Evolutionary conservation across 352 stramenopile species (phyloP), one percentile per base, ranked within the genome.

Genomic region (Phytopythium oedochilum): DNA sequence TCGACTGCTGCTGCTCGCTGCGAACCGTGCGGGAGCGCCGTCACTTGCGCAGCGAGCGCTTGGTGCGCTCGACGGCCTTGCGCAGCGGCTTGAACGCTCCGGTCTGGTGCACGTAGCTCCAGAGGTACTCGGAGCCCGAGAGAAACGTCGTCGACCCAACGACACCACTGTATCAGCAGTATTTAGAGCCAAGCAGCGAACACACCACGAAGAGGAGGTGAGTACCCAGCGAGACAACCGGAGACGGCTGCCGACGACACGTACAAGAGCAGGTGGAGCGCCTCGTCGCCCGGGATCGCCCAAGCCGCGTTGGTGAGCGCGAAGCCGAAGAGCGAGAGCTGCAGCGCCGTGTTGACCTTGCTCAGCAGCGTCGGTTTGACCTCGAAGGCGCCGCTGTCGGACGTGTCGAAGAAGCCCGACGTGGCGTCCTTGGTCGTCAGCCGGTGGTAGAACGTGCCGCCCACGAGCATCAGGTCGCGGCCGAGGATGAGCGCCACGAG

Each of bases 291-390:
- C 3, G 81, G 81, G 43, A 93, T 65, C 35, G 86, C 73, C 77
- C 77, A 90, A 10, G 80, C 79, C 12, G 75, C 80, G 57, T 93
- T 88, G 36, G 78, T 87, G 53, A 93, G 59, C 48, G 81, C 67
- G 38, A 88, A 70, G 25, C 83, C 83, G 45, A 92, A 89, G 55
- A 79, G 73, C 35, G 75, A 73, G 29, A 93, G 64, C 65, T 93
- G 83, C 38, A 92, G 73, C 31, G 79, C 81, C 50, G 83, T 93
- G 63, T 93, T 93, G 52, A 86, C 64, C 54, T 93, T 93, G 63
- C 80, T 91, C 22, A 91, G 54, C 54, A 83, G 60, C 31, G 78
- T 81, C 9, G 83, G 81, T 49, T 86, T 69, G 40, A 93, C 76
- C 53, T 90, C 58, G 65, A 93, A 93, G 6, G 78, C 73, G 32